A percentile compares a stretch with the other conserved stretches of the same genome.
Evolutionary conservation across 2,329 filamentous ascomycete species (phyloP).

Genomic region (Colletotrichum sp.): DNA sequence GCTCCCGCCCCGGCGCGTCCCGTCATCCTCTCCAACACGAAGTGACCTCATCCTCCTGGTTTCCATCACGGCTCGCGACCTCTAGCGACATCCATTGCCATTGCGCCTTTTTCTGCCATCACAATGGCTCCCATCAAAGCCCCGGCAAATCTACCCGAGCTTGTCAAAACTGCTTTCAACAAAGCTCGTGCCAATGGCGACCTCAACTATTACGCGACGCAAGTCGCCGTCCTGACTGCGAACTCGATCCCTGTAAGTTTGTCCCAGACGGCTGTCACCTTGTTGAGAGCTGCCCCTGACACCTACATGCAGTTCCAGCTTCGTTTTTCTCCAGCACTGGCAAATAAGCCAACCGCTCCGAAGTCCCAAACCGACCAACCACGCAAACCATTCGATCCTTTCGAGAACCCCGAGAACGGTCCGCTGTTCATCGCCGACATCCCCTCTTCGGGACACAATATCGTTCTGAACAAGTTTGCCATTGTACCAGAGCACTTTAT

Average conservation of each 20-base stretch:
- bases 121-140: constrained; percentile 44
- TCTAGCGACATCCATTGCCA: background rate
- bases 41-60: background rate
- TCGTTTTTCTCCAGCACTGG: constrained; percentile 72
- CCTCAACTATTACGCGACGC: constrained; percentile 59
- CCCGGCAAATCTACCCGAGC: constrained; percentile 53
- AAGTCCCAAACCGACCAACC: constrained; percentile 40
- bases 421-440: constrained; percentile 60
- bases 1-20: background rate
- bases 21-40: background rate
- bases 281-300: background rate
- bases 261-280: background rate
- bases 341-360: constrained; percentile 65
- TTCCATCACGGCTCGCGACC: background rate
- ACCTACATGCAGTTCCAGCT: constrained; percentile 67
- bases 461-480: constrained; percentile 79
- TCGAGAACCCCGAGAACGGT: constrained; percentile 61
- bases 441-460: constrained; percentile 56
- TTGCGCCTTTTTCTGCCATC: background rate
- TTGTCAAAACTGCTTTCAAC: constrained; percentile 55
- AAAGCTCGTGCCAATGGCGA: constrained; percentile 53
- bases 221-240: constrained; percentile 53
- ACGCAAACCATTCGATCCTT: constrained; percentile 62
- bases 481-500: constrained; percentile 76
- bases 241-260: constrained; percentile 46